Base-by-base conservation (phyloP, 257 asterid species). In the Ophiorrhiza pumila region DNA sequence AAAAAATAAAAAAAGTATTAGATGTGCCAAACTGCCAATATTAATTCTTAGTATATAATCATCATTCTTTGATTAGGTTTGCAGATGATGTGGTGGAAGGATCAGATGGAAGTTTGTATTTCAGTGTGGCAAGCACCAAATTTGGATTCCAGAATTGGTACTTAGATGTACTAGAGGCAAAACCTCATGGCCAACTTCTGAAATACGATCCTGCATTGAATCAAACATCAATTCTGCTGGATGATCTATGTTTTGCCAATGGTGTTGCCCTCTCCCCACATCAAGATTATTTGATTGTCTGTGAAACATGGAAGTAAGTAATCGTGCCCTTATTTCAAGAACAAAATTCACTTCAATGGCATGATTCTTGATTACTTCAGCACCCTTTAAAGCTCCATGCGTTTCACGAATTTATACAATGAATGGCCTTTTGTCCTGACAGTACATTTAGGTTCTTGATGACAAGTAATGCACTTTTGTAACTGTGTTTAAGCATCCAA, bases 271-370 rank as follows among this genome's bases (percentile, higher is more conserved):
- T 91, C 31, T 87, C 93, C 12, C 61, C 81, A 0, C 41, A 80
- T 43, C 80, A 88, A 81, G 85, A 87, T 76, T 90, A 60, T 80
- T 56, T 92, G 77, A 69, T 90, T 55, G 79, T 90, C 56, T 92
- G 97, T 49, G 96, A 90, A 78, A 9, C 96, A 1, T 85, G 90
- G 94, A 85, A 82, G 96, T 92, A 80, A 77, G 88, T 31, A 15
- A 34, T 25, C 27, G n/a, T n/a, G n/a, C n/a, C n/a, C n/a, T n/a
- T n/a, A n/a, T n/a, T n/a, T n/a, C n/a, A 11, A 15, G 20, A 46
- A 46, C 20, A 46, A 1, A 3, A 46, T 0, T 15, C 12, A 13
- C 52, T 46, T 46, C 18, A 37, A 2, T 37, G 42, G 42, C 42
- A 37, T 37, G 3, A 50, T 3, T 49, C 55, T 49, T 32, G 43